Percentiles rank a stretch among this genome's conserved stretches.
phyloP scores from a whole-genome alignment of 345 rosid genomes.

The Populus nigra region DNA sequence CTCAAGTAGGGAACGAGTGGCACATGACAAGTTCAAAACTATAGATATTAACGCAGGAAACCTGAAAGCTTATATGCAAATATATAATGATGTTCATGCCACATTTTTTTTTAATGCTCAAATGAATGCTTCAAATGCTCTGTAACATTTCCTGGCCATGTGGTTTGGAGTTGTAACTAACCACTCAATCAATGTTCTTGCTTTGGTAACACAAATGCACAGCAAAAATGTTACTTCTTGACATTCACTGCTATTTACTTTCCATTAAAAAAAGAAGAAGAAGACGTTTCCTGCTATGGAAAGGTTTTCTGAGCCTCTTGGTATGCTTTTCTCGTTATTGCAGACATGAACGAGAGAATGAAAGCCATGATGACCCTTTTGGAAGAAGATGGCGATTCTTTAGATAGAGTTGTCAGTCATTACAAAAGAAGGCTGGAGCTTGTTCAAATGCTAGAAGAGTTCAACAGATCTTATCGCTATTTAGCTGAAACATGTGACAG shows the following conservation, averaged over 20 bases:
- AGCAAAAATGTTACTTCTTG: too few species aligned
- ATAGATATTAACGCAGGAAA: not conserved
- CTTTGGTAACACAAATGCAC: not conserved
- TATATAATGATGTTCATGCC: not conserved
- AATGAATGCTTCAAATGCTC: not conserved
- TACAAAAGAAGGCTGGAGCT: slow-evolving; percentile 20
- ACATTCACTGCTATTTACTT: not conserved
- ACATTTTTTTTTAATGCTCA: not conserved
- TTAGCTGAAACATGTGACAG: slow-evolving; percentile 37
- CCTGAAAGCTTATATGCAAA: not conserved
- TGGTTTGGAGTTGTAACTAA: not conserved
- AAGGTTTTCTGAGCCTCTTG: not conserved
- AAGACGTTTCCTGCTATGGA: not conserved
- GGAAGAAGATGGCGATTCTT: slow-evolving; percentile 14
- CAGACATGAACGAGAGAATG: slow-evolving; percentile 43
- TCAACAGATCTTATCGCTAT: slow-evolving; percentile 29
- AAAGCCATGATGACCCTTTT: slow-evolving; percentile 29
- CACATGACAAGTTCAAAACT: too few species aligned
- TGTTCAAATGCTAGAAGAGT: slow-evolving; percentile 32
- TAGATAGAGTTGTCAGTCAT: slow-evolving; percentile 2
- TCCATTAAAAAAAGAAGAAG: too few species aligned
- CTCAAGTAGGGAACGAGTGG: too few species aligned
- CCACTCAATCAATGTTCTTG: not conserved
- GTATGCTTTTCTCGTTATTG: not conserved
- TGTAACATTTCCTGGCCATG: not conserved